A percentile compares a stretch with the other conserved stretches of the same genome.
Conservation (phyloP, 2,329 filamentous ascomycete genomes). For the Ophiostoma tasmaniense region DNA sequence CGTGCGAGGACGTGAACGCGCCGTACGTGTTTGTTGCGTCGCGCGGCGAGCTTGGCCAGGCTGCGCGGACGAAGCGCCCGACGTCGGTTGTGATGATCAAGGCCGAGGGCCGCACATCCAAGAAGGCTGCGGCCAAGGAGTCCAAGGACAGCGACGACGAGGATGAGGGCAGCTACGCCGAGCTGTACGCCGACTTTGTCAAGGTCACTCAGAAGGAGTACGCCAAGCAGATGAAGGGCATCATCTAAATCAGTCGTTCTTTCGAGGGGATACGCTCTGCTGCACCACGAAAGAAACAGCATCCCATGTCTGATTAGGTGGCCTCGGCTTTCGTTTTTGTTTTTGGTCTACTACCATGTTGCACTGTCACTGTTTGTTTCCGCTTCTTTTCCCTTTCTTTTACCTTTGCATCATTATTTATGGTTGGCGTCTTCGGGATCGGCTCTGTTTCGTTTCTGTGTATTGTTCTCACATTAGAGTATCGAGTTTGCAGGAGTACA, state of each 20-base stretch:
- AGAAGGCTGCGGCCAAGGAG: constrained; percentile 43
- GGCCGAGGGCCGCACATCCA: constrained; percentile 35
- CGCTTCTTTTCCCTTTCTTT: neutral
- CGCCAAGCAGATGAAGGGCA: constrained; percentile 41
- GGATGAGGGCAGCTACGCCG: constrained; percentile 51
- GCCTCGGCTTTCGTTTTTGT: constrained; percentile 2
- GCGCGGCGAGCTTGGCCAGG: constrained; percentile 86
- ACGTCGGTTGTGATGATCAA: constrained; percentile 88
- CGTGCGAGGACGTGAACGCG: constrained; percentile 96
- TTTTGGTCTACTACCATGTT: neutral
- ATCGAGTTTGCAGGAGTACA: constrained; percentile 15
- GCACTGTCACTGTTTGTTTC: neutral
- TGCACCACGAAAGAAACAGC: no score
- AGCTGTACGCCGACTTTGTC: constrained; percentile 55
- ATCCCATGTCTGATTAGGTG: constrained; percentile 10
- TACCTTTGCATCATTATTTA: constrained; percentile 6
- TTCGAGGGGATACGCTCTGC: neutral
- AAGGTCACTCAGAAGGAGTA: constrained; percentile 60
- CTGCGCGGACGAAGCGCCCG: constrained; percentile 89
- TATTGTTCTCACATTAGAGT: constrained; percentile 10
- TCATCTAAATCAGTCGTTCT: constrained; percentile 19
- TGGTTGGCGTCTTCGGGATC: constrained; percentile 13
- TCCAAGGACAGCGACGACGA: constrained; percentile 30
- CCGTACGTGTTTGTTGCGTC: constrained; percentile 94
- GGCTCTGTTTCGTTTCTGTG: constrained; percentile 10